Percentiles rank a stretch among this genome's conserved stretches.
Conservation (phyloP, 306 rosid genomes). For the Prunus mira region DNA sequence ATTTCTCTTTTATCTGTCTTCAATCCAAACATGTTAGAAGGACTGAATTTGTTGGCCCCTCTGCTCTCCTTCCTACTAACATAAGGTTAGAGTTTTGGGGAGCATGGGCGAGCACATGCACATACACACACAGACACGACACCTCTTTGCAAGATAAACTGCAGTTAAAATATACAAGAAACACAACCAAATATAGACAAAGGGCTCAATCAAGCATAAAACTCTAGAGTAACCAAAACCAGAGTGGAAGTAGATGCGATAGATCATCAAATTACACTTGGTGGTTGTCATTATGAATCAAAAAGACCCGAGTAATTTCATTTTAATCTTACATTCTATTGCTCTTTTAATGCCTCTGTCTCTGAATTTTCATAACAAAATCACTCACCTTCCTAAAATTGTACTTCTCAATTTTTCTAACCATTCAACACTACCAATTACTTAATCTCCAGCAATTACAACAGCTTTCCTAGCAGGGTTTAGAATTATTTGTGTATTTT, state of each 20-base stretch:
- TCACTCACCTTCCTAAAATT: neutral
- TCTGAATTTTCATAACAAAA: neutral
- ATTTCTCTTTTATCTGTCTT: neutral
- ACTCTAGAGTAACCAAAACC: neutral
- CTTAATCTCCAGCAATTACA: neutral
- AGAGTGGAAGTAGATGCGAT: neutral
- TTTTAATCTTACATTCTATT: neutral
- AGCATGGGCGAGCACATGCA: neutral
- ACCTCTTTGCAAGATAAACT: neutral
- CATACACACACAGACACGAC: neutral
- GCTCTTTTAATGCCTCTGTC: neutral
- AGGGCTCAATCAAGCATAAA: neutral
- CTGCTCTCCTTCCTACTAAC: neutral
- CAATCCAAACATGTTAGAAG: neutral
- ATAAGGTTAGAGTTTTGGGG: neutral
- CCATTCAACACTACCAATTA: neutral
- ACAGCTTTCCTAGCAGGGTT: neutral
- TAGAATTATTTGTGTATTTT: slow-evolving; percentile 2
- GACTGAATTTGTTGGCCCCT: neutral
- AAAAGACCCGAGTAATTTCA: neutral
- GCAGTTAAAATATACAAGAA: neutral
- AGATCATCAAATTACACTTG: neutral
- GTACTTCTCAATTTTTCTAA: neutral
- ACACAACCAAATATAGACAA: neutral
- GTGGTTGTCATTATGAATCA: neutral